Evolutionary conservation across 805 yeast genomes (phyloP).

Genomic region (Yarrowia osloensis): DNA sequence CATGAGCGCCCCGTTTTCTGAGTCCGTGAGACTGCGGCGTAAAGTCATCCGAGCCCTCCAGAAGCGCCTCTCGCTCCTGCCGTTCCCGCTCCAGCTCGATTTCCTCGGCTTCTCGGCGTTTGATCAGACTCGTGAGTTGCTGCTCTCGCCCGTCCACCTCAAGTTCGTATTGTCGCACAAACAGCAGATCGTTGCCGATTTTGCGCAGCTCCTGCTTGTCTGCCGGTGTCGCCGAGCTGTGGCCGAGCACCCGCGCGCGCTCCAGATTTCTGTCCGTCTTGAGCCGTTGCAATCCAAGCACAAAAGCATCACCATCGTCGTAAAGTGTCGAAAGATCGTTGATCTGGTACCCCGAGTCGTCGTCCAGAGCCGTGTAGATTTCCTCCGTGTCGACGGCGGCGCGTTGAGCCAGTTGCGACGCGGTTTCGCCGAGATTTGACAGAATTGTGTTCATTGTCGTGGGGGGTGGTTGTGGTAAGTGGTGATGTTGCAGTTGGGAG

Average conservation of each 20-base stretch:
- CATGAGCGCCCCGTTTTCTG: not conserved
- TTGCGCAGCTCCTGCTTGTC: slow-evolving; percentile 6
- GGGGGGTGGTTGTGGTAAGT: not conserved
- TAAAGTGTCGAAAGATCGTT: not conserved
- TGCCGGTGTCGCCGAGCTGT: not conserved
- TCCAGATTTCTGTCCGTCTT: slow-evolving; percentile 12
- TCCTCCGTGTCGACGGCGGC: slow-evolving; percentile 5
- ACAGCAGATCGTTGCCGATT: slow-evolving; percentile 20
- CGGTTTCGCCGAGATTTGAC: slow-evolving; percentile 2
- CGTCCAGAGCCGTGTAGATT: slow-evolving; percentile 2
- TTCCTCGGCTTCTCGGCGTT: not conserved
- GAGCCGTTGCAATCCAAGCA: not conserved
- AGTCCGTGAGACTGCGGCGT: not conserved
- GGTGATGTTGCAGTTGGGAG: not conserved
- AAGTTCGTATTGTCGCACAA: slow-evolving; percentile 15
- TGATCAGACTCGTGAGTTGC: not conserved
- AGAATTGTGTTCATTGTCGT: not conserved
- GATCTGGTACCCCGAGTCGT: not conserved
- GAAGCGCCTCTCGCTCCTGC: slow-evolving; percentile 13
- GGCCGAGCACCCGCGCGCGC: not conserved
- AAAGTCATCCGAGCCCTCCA: slow-evolving; percentile 3
- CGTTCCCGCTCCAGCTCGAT: slow-evolving; percentile 5
- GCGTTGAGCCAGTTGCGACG: not conserved
- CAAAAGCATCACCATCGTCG: slow-evolving; percentile 18
- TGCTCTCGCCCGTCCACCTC: slow-evolving; percentile 17